Conservation (phyloP, 1,284 basidiomycete species). For the Inonotus obliquus region DNA sequence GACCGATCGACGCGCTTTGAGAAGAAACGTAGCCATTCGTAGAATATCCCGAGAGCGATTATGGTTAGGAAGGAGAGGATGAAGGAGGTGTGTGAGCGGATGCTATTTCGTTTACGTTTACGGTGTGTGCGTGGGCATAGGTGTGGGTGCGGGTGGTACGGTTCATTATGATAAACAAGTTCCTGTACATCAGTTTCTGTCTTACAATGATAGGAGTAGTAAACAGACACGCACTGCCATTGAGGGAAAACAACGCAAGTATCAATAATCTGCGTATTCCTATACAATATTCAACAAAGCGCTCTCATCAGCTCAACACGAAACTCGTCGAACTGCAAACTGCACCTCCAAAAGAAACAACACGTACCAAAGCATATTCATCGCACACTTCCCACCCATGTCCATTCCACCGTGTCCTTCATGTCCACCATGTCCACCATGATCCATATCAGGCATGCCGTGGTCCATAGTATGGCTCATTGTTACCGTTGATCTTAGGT, state of each 20-base stretch:
- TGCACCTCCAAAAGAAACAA: background rate
- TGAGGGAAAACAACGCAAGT: slow-evolving; percentile 70
- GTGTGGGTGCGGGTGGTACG: no score
- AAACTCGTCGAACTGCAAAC: no score
- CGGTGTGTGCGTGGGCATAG: no score
- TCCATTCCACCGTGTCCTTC: slow-evolving; percentile 46
- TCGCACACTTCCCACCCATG: slow-evolving; percentile 46
- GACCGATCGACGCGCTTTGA: slow-evolving; percentile 52
- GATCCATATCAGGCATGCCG: slow-evolving; percentile 40
- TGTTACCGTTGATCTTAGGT: background rate
- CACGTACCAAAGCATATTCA: slow-evolving; percentile 68
- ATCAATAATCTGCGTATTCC: slow-evolving; percentile 71
- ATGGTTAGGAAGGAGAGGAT: slow-evolving; percentile 59
- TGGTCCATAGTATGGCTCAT: slow-evolving; percentile 25
- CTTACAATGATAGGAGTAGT: background rate
- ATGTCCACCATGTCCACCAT: slow-evolving; percentile 25
- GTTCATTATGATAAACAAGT: no score
- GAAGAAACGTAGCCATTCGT: slow-evolving; percentile 67
- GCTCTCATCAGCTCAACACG: background rate
- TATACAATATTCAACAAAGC: slow-evolving; percentile 23
- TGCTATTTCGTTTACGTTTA: slow-evolving; percentile 31
- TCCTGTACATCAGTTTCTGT: no score
- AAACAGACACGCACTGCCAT: slow-evolving; percentile 42
- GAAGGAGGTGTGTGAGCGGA: slow-evolving; percentile 51
- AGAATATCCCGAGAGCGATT: slow-evolving; percentile 59